phyloP scores from a whole-genome alignment of 768 basidiomycete genomes.

The Tylopilus subfusipes region DNA sequence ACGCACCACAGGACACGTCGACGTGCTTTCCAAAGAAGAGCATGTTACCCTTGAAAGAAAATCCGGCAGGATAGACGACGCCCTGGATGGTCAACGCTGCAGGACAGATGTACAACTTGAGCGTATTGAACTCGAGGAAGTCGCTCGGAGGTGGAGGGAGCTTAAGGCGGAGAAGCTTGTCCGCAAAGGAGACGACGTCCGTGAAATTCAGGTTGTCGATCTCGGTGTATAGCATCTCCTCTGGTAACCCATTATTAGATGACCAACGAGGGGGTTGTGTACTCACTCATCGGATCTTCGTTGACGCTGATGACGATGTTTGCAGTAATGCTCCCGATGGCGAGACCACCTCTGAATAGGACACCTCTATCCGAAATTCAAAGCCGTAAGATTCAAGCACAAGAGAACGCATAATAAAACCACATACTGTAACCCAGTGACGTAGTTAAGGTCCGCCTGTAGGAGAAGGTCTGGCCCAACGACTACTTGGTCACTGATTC shows the following conservation, averaged over 20 bases:
- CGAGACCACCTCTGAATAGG: too few relatives aligned
- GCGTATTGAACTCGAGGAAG: conserved; percentile 6
- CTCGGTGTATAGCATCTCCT: conserved; percentile 4
- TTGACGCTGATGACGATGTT: too few relatives aligned
- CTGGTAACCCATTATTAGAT: background rate
- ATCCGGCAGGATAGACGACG: conserved; percentile 3
- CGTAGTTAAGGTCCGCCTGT: background rate
- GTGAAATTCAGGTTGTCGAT: conserved; percentile 8
- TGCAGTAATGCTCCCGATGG: too few relatives aligned
- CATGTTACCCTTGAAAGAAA: conserved; percentile 8
- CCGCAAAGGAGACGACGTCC: conserved; percentile 4
- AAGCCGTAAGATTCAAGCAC: background rate
- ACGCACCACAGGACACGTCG: conserved; percentile 2
- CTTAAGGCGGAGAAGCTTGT: background rate
- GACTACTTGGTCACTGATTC: background rate
- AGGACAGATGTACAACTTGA: conserved; percentile 3
- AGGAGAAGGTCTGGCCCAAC: too few relatives aligned
- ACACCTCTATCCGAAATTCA: background rate
- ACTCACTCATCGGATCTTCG: too few relatives aligned
- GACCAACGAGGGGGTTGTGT: too few relatives aligned
- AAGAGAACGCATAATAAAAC: background rate
- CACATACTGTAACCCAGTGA: background rate
- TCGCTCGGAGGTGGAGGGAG: conserved; percentile 5
- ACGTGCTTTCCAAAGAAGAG: background rate
- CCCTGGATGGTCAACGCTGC: background rate